Base-by-base conservation (phyloP, 164 flowering plant genomes). In the Euptelea pleiosperma region DNA sequence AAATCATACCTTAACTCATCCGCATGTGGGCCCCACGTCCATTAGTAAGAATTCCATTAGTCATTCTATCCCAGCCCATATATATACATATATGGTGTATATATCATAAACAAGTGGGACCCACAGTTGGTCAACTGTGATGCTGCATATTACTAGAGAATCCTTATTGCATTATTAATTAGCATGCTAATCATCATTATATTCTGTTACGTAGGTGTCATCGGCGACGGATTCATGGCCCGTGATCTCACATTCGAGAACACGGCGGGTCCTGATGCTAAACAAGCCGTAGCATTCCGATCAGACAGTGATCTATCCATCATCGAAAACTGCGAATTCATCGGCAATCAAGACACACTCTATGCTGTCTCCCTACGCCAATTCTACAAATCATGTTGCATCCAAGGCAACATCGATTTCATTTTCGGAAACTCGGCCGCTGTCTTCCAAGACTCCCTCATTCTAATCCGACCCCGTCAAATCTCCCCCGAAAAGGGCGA, bases 171-270 rank as follows among this genome's bases (percentile, higher is more conserved):
- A n/a, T n/a, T n/a, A n/a, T n/a, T n/a, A n/a, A n/a, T n/a, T n/a
- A n/a, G n/a, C n/a, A n/a, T n/a, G n/a, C n/a, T n/a, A n/a, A n/a
- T n/a, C n/a, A n/a, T n/a, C n/a, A n/a, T n/a, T 2, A 29, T 11
- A 5, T 25, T n/a, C 24, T 26, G 31, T 4, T 47, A 34, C 36
- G 46, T 75, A 84, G 94, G 80, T 19, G 80, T 85, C 15, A 3
- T 55, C 35, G 97, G 95, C 0, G 97, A 90, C 61, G 91, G 92
- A 24, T 87, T 90, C 71, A 82, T 85, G 91, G 91, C 88, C 2
- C 69, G 75, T 29, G 89, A 75, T 8, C 52, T 90, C 3, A 87
- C 95, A 24, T 19, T 90, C 37, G 66, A 73, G 72, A 90, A 90
- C 83, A 87, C 86, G 9, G 90, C 95, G 0, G 97, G 97, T 3